Base-by-base conservation (phyloP, 2,329 filamentous ascomycete species). In the Myrmaecium sp. region DNA sequence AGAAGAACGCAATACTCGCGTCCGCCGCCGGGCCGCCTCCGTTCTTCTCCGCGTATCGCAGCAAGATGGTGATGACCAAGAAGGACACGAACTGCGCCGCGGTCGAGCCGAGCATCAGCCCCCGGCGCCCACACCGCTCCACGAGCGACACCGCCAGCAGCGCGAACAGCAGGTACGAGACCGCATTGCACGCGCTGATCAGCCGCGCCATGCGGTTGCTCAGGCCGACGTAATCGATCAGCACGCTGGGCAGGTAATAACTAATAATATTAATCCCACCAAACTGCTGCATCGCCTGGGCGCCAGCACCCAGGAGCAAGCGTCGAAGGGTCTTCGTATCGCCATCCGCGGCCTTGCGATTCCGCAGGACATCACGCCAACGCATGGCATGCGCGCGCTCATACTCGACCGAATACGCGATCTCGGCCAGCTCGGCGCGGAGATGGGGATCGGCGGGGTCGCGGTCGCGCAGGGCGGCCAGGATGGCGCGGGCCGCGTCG, bases 61-160 rank as follows among this genome's bases (percentile, higher is more conserved):
- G 47, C n/a, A 60, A 52, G 9, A 64, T 47, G 0, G 60, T 64
- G 37, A 67, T 65, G 33, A 63, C 46, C 5, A 58, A 33, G 32
- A 63, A 68, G 35, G 58, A 66, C 26, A 64, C 47, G 30, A 51
- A 57, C 43, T 68, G 64, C 2, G 63, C 62, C 2, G 54, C 50
- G 0, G 62, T 58, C 1, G 62, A 59, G 38, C 61, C 69, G 41
- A 72, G 58, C 58, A 73, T 66, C 43, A 72, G 53, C 39, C 67
- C 69, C 6, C 68, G 53, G 4, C 67, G 58, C 11, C 67, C 68
- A 34, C 61, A 60, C 39, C 53, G 44, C 34, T 66, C 62, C 15
- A 66, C 54, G 27, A 58, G 53, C 0, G 54, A 49, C 8, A 64
- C 58, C 1, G 52, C 57, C 18, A 62, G 53, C 7, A 54, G 40